Base-by-base conservation (phyloP, 495 filamentous ascomycete genomes). In the Penicillium robsamsonii region DNA sequence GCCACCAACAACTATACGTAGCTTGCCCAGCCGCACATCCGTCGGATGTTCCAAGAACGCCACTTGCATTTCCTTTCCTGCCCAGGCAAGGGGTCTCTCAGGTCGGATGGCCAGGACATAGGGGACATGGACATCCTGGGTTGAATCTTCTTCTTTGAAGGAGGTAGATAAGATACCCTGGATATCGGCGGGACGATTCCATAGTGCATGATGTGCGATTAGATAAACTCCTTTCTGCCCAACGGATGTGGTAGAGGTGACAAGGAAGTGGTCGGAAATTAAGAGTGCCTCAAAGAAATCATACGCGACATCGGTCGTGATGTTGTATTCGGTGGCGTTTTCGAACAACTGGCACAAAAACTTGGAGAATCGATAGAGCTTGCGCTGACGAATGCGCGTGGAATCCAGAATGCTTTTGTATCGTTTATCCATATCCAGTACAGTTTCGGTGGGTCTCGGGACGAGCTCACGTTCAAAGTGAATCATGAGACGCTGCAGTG, bases 391-490 rank as follows among this genome's bases (percentile, higher is more conserved):
- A 52, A 97, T 92, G 44, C 94, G 90, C 12, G 96, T 95, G 2
- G 94, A 97, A 71, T 98, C 94, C 7, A 98, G 71, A 56, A 90
- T 89, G 60, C 91, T 89, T 74, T 95, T 97, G 77, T 96, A 97
- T 24, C 94, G 84, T 75, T 92, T 97, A 63, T 93, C 94, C 85
- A 97, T 96, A 51, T 97, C 94, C 10, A 81, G 74, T 20, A 86
- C 85, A 53, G 85, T 87, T 69, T 96, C 91, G 55, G 95, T 89
- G 9, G 88, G 85, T 55, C 86, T 84, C 46, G 86, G 79, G 59
- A 91, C 88, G 6, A 97, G 80, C 66, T 98, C 94, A 59, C 87
- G 86, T 64, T 97, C 93, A 62, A 97, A 98, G 47, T 92, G 90
- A 52, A 86, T 82, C 69, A 87, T 96, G 46, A 98, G 78, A 48